A percentile compares a stretch with the other conserved stretches of the same genome.
phyloP scores from a whole-genome alignment of 2,329 filamentous ascomycete species.

The Lojkania enalia region DNA sequence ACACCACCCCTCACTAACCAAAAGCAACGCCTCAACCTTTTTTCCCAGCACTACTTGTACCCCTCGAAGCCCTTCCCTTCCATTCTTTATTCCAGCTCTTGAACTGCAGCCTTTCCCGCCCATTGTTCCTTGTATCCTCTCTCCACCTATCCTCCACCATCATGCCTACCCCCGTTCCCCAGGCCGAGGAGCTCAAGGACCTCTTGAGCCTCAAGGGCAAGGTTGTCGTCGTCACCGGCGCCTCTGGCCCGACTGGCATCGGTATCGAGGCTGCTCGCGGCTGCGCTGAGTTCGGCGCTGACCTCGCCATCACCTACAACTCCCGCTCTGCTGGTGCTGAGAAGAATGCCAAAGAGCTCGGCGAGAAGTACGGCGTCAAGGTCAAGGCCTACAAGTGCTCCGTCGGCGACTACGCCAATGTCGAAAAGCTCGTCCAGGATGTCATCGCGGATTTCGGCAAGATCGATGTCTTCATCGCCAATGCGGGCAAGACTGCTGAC shows the following conservation, averaged over 20 bases:
- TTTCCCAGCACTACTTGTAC: conserved; percentile 37
- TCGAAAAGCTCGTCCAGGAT: conserved; percentile 60
- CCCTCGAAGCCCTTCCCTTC: conserved; percentile 33
- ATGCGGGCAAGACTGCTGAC: conserved; percentile 72
- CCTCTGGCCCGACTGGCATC: conserved; percentile 67
- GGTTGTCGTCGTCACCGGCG: conserved; percentile 57
- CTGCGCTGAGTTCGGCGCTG: conserved; percentile 66
- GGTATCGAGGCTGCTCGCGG: conserved; percentile 68
- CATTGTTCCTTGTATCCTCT: conserved; percentile 15
- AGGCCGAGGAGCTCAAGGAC: conserved; percentile 61
- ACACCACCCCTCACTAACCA: conserved; percentile 33
- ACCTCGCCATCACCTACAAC: conserved; percentile 69
- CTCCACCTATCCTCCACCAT: conserved; percentile 25
- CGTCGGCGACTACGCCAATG: conserved; percentile 60
- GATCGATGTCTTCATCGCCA: conserved; percentile 69
- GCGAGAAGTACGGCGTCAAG: conserved; percentile 64
- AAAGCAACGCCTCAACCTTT: conserved; percentile 24
- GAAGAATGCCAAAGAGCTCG: conserved; percentile 66
- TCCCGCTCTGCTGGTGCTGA: conserved; percentile 64
- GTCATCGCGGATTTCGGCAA: conserved; percentile 71
- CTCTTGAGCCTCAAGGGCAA: conserved; percentile 58
- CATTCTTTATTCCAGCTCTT: conserved; percentile 1
- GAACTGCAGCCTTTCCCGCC: conserved; percentile 10
- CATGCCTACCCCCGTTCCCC: conserved; percentile 63
- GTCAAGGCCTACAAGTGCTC: conserved; percentile 69